These are phyloP conservation scores for Phialophora expanda DNA, from an alignment of 2,329 filamentous ascomycete species.

Conservation along the genomic window DNA sequence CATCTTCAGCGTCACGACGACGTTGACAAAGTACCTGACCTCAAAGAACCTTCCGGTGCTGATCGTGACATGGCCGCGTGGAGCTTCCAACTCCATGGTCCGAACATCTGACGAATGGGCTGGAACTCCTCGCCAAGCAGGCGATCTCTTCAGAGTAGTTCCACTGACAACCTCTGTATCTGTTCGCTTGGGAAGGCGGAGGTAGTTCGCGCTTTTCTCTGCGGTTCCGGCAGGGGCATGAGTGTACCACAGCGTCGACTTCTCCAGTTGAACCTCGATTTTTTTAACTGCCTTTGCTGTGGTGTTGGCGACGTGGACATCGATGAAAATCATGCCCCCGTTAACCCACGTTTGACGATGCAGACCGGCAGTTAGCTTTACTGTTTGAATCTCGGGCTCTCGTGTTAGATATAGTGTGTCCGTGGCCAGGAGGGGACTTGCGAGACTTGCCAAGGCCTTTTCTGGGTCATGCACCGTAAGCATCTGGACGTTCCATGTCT, in stretches of 20 bases:
- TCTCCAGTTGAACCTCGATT: slow-evolving; percentile 59
- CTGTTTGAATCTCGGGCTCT: slow-evolving; percentile 49
- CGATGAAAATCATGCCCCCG: slow-evolving; percentile 60
- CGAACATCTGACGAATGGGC: slow-evolving; percentile 35
- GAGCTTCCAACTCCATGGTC: slow-evolving; percentile 20
- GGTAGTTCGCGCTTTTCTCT: slow-evolving; percentile 57
- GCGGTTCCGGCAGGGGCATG: slow-evolving; percentile 56
- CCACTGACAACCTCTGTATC: slow-evolving; percentile 56
- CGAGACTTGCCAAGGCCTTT: slow-evolving; percentile 59
- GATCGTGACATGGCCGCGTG: slow-evolving; percentile 35
- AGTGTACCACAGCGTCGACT: slow-evolving; percentile 39
- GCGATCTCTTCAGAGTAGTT: slow-evolving; percentile 50
- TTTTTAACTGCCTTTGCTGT: slow-evolving; percentile 54
- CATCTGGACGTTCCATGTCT: slow-evolving; percentile 57
- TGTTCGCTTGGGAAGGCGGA: slow-evolving; percentile 59
- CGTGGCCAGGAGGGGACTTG: slow-evolving; percentile 43
- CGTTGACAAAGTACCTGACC: slow-evolving; percentile 61
- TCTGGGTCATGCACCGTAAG: slow-evolving; percentile 63
- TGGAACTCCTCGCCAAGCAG: slow-evolving; percentile 55
- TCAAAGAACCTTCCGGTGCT: slow-evolving; percentile 60
- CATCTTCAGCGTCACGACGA: slow-evolving; percentile 53
- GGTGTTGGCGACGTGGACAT: slow-evolving; percentile 59
- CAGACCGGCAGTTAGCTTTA: slow-evolving; percentile 58
- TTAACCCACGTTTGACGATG: slow-evolving; percentile 66
- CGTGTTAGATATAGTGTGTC: slow-evolving; percentile 55